phyloP scores from a whole-genome alignment of 1,284 basidiomycete species.

The Ustilago bromivora region DNA sequence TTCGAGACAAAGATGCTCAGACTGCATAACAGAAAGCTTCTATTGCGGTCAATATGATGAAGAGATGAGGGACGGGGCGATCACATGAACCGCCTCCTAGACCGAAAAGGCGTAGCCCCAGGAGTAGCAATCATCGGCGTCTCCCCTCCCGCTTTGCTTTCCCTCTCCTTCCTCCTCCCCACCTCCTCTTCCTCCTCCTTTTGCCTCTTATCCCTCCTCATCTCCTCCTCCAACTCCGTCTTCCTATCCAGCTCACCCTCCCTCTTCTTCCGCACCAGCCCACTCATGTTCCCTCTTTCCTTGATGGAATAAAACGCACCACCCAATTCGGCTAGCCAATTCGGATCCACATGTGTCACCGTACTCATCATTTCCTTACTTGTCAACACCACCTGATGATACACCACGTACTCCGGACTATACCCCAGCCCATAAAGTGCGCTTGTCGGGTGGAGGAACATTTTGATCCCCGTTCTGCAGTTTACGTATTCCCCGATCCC shows the following conservation, averaged over 20 bases:
- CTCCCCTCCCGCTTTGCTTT: constrained; percentile 17
- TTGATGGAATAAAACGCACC: constrained; percentile 94
- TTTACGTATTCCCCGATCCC: constrained; percentile 99
- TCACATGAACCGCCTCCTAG: constrained; percentile 18
- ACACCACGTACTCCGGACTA: constrained; percentile 95
- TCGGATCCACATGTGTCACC: constrained; percentile 68
- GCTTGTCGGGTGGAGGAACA: constrained; percentile 94
- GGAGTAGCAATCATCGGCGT: constrained; percentile 42
- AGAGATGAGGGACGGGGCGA: neutral
- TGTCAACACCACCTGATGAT: constrained; percentile 79
- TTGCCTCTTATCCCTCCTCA: constrained; percentile 54
- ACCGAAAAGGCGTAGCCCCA: constrained; percentile 38
- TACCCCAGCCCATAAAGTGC: constrained; percentile 96
- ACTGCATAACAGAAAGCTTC: no score
- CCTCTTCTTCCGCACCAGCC: constrained; percentile 75
- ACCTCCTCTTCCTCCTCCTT: constrained; percentile 24
- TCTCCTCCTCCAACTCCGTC: constrained; percentile 80
- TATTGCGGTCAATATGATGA: neutral
- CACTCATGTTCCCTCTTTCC: constrained; percentile 78
- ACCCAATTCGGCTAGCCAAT: constrained; percentile 71
- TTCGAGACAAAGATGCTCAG: neutral
- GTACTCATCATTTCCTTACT: constrained; percentile 63
- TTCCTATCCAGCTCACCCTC: constrained; percentile 89
- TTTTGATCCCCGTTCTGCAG: constrained; percentile 85
- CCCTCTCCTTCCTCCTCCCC: constrained; percentile 14